Percentiles rank a stretch among this genome's conserved stretches.
phyloP scores from a whole-genome alignment of 2,329 filamentous ascomycete genomes.

The Verticillium klebahnii region DNA sequence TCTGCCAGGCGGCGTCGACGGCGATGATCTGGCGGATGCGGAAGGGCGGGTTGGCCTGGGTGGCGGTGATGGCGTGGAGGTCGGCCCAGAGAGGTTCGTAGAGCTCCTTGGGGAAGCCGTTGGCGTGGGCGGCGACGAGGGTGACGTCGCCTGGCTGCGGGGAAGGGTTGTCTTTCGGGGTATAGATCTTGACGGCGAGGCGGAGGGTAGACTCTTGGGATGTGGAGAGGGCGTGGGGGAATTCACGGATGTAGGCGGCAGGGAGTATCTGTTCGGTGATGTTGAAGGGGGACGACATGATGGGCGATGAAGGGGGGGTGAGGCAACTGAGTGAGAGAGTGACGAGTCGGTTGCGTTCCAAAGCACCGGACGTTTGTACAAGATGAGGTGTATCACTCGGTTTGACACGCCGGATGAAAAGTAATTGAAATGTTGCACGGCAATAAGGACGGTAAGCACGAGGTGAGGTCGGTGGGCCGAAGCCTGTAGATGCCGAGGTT shows the following conservation, averaged over 20 bases:
- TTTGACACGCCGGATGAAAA: not conserved
- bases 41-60: constrained; percentile 44
- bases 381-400: not conserved
- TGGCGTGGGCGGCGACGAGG: constrained; percentile 82
- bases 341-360: not conserved
- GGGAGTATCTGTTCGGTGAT: constrained; percentile 71
- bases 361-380: not conserved
- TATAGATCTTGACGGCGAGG: constrained; percentile 84
- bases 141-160: constrained; percentile 75
- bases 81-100: constrained; percentile 94
- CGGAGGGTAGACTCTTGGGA: constrained; percentile 71
- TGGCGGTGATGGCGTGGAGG: constrained; percentile 41
- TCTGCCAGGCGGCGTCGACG: constrained; percentile 82
- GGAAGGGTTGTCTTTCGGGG: constrained; percentile 62
- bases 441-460: not conserved
- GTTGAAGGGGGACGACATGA: constrained; percentile 45
- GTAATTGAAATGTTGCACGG: not conserved
- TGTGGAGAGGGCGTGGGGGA: constrained; percentile 64
- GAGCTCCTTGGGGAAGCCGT: constrained; percentile 91
- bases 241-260: constrained; percentile 78
- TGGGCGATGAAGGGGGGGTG: not conserved
- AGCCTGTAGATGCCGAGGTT: not conserved
- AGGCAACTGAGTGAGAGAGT: not conserved
- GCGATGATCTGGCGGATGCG: constrained; percentile 83
- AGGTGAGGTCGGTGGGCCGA: not conserved